Evolutionary conservation across 768 basidiomycete genomes (phyloP).

Genomic region (Brasilioporus rufonigricans): DNA sequence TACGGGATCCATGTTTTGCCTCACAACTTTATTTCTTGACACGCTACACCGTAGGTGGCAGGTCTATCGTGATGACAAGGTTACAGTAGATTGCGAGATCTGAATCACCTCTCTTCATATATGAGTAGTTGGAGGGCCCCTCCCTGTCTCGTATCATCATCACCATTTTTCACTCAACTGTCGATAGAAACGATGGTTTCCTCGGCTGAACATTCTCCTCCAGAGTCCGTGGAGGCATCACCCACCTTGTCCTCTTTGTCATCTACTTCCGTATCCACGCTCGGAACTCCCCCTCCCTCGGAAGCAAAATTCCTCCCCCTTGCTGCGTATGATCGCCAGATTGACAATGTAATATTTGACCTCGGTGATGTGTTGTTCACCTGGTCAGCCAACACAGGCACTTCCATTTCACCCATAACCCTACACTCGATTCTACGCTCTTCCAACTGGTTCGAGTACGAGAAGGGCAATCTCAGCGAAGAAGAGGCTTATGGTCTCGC

Average conservation of each 20-base stretch:
- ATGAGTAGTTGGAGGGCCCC: not conserved
- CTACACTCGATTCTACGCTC: constrained; percentile 15
- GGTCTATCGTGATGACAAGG: not conserved
- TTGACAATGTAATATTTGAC: constrained; percentile 25
- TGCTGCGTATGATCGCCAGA: constrained; percentile 6
- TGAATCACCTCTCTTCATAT: not conserved
- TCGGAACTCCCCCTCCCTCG: constrained; percentile 1
- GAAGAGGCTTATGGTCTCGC: constrained; percentile 6
- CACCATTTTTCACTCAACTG: not conserved
- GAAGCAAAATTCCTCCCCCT: not conserved
- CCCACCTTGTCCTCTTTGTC: not conserved
- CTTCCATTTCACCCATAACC: constrained; percentile 11
- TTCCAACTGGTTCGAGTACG: constrained; percentile 22
- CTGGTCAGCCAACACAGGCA: constrained; percentile 17
- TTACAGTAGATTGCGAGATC: not conserved
- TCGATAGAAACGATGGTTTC: not conserved
- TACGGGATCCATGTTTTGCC: no score
- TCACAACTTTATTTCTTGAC: no score
- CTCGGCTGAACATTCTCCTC: not conserved
- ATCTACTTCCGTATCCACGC: constrained; percentile 3
- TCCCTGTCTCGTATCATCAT: not conserved
- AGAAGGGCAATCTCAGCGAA: constrained; percentile 18
- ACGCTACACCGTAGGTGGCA: not conserved
- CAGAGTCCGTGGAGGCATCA: not conserved
- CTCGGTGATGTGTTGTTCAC: constrained; percentile 23